These are phyloP conservation scores for Blastobotrys capitulatus DNA, from an alignment of 1,139 yeast genomes.

Conservation along the genomic window DNA sequence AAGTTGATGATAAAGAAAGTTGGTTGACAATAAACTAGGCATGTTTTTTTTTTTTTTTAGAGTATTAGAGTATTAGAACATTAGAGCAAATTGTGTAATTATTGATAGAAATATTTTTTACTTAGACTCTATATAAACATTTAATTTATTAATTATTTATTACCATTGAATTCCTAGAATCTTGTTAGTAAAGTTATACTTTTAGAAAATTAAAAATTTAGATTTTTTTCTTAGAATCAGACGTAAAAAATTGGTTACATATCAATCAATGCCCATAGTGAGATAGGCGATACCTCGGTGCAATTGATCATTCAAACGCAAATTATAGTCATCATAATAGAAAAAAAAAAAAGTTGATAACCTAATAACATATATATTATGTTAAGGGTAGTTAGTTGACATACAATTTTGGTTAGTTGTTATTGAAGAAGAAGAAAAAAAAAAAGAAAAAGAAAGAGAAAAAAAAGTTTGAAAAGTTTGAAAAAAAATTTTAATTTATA, in stretches of 20 bases:
- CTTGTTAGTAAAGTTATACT: background rate
- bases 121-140: background rate
- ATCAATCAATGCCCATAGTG: conserved; percentile 22
- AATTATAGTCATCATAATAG: conserved; percentile 46
- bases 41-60: no score
- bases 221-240: conserved; percentile 13
- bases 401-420: no score
- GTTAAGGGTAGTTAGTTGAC: no score
- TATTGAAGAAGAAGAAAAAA: no score
- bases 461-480: no score
- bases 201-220: no score
- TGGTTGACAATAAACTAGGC: background rate
- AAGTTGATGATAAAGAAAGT: conserved; percentile 17
- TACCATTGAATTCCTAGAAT: background rate
- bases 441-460: no score
- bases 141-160: background rate
- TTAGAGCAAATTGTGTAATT: background rate
- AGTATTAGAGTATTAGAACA: no score
- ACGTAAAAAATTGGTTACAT: conserved; percentile 28
- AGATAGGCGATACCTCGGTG: conserved; percentile 31
- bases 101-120: background rate
- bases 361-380: no score
- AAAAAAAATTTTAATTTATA: no score
- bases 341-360: background rate
- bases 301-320: conserved; percentile 48